Conservation (phyloP, 2,329 filamentous ascomycete genomes). For the Sporothrix pallida region DNA sequence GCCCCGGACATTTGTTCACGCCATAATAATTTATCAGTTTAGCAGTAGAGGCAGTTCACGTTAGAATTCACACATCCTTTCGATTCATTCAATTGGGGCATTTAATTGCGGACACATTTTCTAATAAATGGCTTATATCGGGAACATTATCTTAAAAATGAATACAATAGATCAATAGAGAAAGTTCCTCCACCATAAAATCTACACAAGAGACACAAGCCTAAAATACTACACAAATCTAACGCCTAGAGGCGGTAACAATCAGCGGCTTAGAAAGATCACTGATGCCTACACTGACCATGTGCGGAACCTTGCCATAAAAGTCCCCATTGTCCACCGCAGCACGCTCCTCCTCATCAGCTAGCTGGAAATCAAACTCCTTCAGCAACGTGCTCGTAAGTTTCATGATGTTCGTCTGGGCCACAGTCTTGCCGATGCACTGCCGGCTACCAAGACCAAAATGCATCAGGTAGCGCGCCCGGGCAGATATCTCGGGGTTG, state of each 20-base stretch:
- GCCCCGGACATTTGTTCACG: too few relatives aligned
- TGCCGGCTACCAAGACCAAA: constrained; percentile 45
- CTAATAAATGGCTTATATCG: too few relatives aligned
- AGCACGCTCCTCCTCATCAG: constrained; percentile 37
- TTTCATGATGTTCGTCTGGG: constrained; percentile 46
- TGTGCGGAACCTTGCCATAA: constrained; percentile 33
- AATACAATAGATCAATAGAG: too few relatives aligned
- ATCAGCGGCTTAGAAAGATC: constrained; percentile 35
- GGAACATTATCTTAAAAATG: too few relatives aligned
- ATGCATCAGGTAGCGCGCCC: constrained; percentile 44
- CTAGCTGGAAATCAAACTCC: constrained; percentile 44
- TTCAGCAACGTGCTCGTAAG: constrained; percentile 43
- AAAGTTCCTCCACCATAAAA: too few relatives aligned
- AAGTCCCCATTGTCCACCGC: constrained; percentile 29
- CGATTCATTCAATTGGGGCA: too few relatives aligned
- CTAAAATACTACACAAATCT: too few relatives aligned
- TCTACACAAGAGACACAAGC: too few relatives aligned
- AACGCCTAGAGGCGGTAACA: constrained; percentile 23
- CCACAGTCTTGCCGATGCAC: constrained; percentile 47
- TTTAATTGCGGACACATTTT: too few relatives aligned
- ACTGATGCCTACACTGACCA: constrained; percentile 38
- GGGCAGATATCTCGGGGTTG: constrained; percentile 32
- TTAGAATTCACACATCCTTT: too few relatives aligned
- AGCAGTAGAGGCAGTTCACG: too few relatives aligned
- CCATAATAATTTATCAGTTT: too few relatives aligned